These are phyloP conservation scores for Vanilla planifolia DNA, from an alignment of 106 monocot species.

Conservation along the genomic window DNA sequence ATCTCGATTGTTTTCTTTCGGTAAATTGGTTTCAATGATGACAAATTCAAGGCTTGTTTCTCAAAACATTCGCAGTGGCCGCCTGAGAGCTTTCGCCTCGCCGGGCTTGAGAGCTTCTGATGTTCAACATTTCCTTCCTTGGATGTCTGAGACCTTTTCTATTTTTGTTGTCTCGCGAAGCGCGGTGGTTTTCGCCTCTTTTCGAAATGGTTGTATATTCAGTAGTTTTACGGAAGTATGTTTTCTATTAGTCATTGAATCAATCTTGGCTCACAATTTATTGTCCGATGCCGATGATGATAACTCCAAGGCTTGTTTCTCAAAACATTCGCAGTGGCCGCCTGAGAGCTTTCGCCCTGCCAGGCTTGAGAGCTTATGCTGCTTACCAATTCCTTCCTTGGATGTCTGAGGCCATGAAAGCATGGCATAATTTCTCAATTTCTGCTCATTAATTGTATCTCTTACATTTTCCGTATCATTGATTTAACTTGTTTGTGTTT, in stretches of 20 bases:
- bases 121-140: conserved; percentile 7
- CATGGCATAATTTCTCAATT: too few relatives aligned
- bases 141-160: conserved; percentile 6
- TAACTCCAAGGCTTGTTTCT: conserved; percentile 5
- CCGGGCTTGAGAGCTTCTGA: conserved; percentile 37
- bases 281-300: conserved; percentile 1
- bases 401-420: conserved; percentile 8
- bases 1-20: neutral
- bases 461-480: too few relatives aligned
- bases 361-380: conserved; percentile 25
- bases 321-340: conserved; percentile 23
- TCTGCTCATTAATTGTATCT: too few relatives aligned
- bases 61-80: conserved; percentile 39
- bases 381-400: conserved; percentile 5
- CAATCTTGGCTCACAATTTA: too few relatives aligned
- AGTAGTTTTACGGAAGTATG: neutral
- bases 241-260: neutral
- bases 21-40: conserved; percentile 15
- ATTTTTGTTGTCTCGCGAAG: neutral
- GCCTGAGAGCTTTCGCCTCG: conserved; percentile 39
- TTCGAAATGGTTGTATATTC: neutral
- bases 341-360: conserved; percentile 19
- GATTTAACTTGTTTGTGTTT: too few relatives aligned
- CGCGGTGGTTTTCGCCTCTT: neutral
- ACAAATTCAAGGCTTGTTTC: conserved; percentile 19